phyloP scores from a whole-genome alignment of 208 protist species.

The Leishmania gerbilli region DNA sequence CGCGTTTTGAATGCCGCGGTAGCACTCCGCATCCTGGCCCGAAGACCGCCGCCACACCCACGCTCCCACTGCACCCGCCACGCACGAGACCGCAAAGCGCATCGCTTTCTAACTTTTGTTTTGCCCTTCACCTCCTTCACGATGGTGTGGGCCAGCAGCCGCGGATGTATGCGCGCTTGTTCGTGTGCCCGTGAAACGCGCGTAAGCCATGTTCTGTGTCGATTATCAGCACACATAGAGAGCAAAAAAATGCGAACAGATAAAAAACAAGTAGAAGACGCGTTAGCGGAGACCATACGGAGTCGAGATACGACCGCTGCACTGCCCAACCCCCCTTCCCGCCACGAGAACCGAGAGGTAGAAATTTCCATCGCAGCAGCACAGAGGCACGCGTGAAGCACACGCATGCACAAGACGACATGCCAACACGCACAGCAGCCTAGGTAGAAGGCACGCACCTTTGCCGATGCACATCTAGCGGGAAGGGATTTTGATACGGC shows the following conservation, averaged over 20 bases:
- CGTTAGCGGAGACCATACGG: not conserved
- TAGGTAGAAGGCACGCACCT: not conserved
- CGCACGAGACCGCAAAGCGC: conserved; percentile 48
- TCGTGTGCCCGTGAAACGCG: not conserved
- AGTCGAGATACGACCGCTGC: not conserved
- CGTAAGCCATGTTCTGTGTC: not conserved
- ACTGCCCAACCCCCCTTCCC: not conserved
- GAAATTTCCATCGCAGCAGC: not conserved
- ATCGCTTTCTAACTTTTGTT: conserved; percentile 13
- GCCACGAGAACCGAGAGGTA: not conserved
- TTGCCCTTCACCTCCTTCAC: not conserved
- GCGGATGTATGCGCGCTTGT: not conserved
- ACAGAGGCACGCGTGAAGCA: not conserved
- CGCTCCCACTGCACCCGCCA: conserved; percentile 28
- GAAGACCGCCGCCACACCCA: conserved; percentile 27
- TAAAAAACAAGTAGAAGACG: not conserved
- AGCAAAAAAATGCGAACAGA: not conserved
- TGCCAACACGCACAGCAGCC: not conserved
- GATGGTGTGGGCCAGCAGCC: not conserved
- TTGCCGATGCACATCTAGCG: not conserved
- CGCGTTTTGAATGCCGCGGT: conserved; percentile 76
- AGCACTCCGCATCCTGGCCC: conserved; percentile 45
- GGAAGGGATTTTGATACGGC: not conserved
- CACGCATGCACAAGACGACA: not conserved
- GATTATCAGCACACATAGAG: not conserved